Base-by-base conservation (phyloP, 2,329 filamentous ascomycete genomes). In the Phyllosticta citribraziliensis region DNA sequence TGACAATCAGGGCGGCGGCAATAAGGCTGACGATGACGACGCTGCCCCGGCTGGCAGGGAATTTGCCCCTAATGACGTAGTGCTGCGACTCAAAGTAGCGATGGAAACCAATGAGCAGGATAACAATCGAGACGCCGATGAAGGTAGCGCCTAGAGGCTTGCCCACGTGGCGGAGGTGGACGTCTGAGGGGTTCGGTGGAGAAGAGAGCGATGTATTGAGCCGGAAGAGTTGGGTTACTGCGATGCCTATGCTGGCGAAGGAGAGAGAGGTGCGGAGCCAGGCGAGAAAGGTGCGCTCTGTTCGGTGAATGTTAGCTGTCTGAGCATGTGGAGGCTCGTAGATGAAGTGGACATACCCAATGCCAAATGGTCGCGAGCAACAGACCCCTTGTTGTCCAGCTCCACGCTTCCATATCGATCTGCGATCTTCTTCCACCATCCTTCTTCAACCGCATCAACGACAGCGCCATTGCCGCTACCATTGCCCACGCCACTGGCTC, bases 361-460 rank as follows among this genome's bases (percentile, higher is more conserved):
- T 22, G 89, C 89, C 60, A 94, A 77, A 75, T 94, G 89, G 73
- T 94, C 89, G 68, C 89, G 79, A 11, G 89, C 89, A 50, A 93
- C 89, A 70, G 87, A 90, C 50, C 89, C 89, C 74, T 91, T 93
- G 70, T 94, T 94, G 73, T 94, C 89, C 63, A 94, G 74, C 76
- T 93, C 89, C 57, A 94, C 81, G 63, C 79, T 82, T 19, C 84
- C 84, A 66, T 84, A 87, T 66, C 82, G 83, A 52, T 85, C 82
- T 50, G 79, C 73, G 50, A 83, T 71, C 33, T 70, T 69, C 66
- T 76, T 76, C 80, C 82, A 85, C 81, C 85, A 85, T 52, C 70
- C 66, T 8, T 69, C 65, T 10, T 67, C 56, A 47, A 24, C 54
- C 3, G 12, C 56, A 57, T 65, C 58, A 10, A 64, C 65, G 14